A percentile compares a stretch with the other conserved stretches of the same genome.
phyloP scores from a whole-genome alignment of 257 asterid species.

The Leptodermis oblonga region DNA sequence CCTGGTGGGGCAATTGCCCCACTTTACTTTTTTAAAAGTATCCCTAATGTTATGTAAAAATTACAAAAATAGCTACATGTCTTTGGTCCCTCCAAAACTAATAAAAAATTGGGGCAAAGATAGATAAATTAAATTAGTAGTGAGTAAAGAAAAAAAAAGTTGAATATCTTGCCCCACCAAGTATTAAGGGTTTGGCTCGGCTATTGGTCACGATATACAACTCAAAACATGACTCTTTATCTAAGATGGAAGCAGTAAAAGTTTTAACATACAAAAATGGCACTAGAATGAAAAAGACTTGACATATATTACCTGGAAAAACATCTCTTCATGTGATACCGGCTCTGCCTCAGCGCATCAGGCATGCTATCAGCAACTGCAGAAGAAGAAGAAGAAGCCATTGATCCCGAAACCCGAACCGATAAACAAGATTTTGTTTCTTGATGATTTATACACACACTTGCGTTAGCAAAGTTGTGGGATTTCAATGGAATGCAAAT shows the following conservation, averaged over 20 bases:
- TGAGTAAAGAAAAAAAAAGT: neutral
- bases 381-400: conserved; percentile 39
- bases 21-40: too few species aligned
- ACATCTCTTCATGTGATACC: conserved; percentile 67
- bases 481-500: conserved; percentile 13
- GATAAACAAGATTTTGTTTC: neutral
- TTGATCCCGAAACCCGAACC: conserved; percentile 17
- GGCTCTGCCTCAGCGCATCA: conserved; percentile 52
- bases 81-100: too few species aligned
- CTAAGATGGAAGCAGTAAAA: too few species aligned
- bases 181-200: too few species aligned
- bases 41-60: too few species aligned
- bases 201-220: too few species aligned
- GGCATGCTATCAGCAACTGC: conserved; percentile 54
- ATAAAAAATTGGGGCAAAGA: too few species aligned
- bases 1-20: too few species aligned
- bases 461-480: conserved; percentile 2
- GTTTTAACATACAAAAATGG: neutral
- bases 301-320: conserved; percentile 49
- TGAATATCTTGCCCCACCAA: too few species aligned
- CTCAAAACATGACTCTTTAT: too few species aligned
- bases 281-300: neutral
- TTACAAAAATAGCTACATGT: too few species aligned
- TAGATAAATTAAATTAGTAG: too few species aligned
- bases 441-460: neutral